Evolutionary conservation across 768 basidiomycete genomes (phyloP).

Genomic region (Filobasidium wieringae): DNA sequence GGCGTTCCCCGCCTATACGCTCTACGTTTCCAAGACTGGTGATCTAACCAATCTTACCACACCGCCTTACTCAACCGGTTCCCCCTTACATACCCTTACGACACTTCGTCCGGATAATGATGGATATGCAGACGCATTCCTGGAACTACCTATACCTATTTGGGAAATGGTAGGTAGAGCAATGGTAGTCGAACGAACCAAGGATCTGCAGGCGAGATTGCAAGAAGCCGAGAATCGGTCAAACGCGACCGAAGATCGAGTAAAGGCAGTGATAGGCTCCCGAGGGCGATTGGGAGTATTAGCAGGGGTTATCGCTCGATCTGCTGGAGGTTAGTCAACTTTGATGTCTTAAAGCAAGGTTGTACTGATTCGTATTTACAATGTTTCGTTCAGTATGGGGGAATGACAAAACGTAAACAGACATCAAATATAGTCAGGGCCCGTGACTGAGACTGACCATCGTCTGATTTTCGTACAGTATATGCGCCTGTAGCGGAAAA

Average conservation of each 20-base stretch:
- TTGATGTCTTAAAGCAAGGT: neutral
- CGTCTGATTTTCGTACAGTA: constrained; percentile 18
- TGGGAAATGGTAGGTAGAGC: constrained; percentile 38
- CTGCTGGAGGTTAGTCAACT: constrained; percentile 23
- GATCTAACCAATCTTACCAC: constrained; percentile 23
- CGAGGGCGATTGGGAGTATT: constrained; percentile 24
- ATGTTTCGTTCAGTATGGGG: neutral
- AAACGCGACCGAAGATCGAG: neutral
- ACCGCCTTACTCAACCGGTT: constrained; percentile 32
- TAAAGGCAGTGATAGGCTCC: neutral
- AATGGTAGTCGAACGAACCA: constrained; percentile 29
- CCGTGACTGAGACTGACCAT: neutral
- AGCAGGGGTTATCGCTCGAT: constrained; percentile 36
- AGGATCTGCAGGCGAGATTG: neutral
- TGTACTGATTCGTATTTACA: neutral
- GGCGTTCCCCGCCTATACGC: constrained; percentile 25
- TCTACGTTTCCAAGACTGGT: constrained; percentile 33
- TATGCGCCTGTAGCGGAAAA: constrained; percentile 37
- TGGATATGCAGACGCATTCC: constrained; percentile 36
- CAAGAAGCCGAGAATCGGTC: neutral
- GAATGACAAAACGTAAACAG: neutral
- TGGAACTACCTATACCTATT: constrained; percentile 32
- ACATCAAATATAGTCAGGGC: neutral
- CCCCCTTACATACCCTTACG: constrained; percentile 20
- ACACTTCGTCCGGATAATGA: constrained; percentile 26